A percentile compares a stretch with the other conserved stretches of the same genome.
These are phyloP conservation scores for Fonsecaea nubica DNA, from an alignment of 2,329 filamentous ascomycete species.

Conservation along the genomic window DNA sequence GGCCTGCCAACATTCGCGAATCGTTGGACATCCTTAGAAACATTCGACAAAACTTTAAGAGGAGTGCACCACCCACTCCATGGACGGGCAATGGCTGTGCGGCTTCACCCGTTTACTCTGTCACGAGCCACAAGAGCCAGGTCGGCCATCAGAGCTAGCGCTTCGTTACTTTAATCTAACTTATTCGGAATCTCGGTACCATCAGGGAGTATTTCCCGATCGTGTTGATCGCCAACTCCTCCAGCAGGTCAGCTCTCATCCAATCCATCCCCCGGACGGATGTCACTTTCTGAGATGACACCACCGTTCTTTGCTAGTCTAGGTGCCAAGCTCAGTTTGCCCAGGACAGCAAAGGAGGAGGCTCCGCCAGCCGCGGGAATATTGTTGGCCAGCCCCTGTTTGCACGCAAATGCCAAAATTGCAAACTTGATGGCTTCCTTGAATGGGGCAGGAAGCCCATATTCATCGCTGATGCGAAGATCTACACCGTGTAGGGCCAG, in stretches of 20 bases:
- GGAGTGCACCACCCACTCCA: constrained; percentile 8
- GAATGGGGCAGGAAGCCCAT: constrained; percentile 43
- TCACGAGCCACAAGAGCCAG: constrained; percentile 6
- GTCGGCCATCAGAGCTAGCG: neutral
- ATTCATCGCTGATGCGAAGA: constrained; percentile 41
- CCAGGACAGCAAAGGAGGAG: constrained; percentile 42
- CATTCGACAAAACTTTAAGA: constrained; percentile 19
- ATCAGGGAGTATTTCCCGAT: neutral
- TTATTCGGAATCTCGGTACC: neutral
- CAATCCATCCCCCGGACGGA: neutral
- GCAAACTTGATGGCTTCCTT: constrained; percentile 46
- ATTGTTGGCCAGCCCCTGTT: constrained; percentile 42
- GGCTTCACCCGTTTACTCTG: constrained; percentile 20
- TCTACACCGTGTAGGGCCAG: constrained; percentile 32
- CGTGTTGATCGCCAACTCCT: constrained; percentile 10
- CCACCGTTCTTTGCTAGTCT: constrained; percentile 26
- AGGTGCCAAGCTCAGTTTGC: constrained; percentile 42
- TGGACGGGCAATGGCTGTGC: neutral
- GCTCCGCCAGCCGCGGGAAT: constrained; percentile 44
- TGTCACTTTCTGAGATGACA: constrained; percentile 13
- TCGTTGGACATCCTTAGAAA: constrained; percentile 15
- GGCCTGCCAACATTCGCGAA: constrained; percentile 16
- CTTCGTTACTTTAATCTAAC: neutral
- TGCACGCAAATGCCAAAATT: constrained; percentile 43
- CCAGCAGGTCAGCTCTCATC: constrained; percentile 6